Evolutionary conservation across 768 basidiomycete species (phyloP).

Genomic region (Suillus subaureus): DNA sequence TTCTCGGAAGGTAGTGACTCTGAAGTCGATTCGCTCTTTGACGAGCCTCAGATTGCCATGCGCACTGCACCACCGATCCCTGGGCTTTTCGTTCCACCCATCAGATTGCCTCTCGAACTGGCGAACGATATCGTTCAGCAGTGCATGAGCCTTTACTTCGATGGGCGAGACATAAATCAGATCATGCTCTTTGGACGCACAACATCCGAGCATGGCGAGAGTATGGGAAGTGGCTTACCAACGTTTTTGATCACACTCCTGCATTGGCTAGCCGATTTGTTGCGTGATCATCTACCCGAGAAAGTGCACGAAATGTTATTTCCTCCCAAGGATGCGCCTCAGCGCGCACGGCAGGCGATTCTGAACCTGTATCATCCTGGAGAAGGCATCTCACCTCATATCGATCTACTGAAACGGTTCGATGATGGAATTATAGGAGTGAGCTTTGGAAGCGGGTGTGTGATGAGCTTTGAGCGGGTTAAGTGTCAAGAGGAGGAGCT

Average conservation of each 20-base stretch:
- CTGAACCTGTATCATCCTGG: slow-evolving; percentile 89
- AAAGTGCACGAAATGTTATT: slow-evolving; percentile 62
- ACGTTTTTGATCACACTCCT: slow-evolving; percentile 57
- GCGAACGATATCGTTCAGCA: slow-evolving; percentile 50
- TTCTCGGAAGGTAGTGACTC: slow-evolving; percentile 3
- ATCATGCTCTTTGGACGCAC: slow-evolving; percentile 82
- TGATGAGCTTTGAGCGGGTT: slow-evolving; percentile 68
- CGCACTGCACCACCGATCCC: slow-evolving; percentile 57
- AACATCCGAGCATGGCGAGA: slow-evolving; percentile 17
- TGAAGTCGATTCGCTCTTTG: slow-evolving; percentile 52
- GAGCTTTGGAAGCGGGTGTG: slow-evolving; percentile 77
- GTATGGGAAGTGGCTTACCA: slow-evolving; percentile 52
- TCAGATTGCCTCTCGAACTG: slow-evolving; percentile 52
- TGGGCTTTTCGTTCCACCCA: slow-evolving; percentile 61
- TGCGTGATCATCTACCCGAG: slow-evolving; percentile 52
- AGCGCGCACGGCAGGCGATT: slow-evolving; percentile 78
- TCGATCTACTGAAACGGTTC: slow-evolving; percentile 83
- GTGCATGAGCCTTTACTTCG: slow-evolving; percentile 63
- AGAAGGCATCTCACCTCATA: slow-evolving; percentile 85
- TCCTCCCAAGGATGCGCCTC: slow-evolving; percentile 41
- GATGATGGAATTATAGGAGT: slow-evolving; percentile 90
- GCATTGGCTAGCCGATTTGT: slow-evolving; percentile 45
- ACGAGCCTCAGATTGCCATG: slow-evolving; percentile 37
- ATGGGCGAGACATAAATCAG: slow-evolving; percentile 60
- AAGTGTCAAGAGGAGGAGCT: slow-evolving; percentile 12